Evolutionary conservation across 352 stramenopile species (phyloP), one percentile per base, ranked within the genome.

Genomic region (Pythium rhizo-oryzae): DNA sequence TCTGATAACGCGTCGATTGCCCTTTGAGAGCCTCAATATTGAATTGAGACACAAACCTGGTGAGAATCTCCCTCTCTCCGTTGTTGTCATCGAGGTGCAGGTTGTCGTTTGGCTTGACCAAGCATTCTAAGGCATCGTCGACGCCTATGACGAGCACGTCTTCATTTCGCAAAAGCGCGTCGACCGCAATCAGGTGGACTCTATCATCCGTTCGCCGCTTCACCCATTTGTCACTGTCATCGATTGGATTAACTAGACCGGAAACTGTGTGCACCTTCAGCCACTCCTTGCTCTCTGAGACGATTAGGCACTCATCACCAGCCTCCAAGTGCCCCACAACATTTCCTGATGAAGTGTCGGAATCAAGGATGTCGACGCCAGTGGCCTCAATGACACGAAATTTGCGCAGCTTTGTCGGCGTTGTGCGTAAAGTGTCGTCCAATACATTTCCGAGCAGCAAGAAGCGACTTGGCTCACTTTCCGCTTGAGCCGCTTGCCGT

Each of bases 31-130:
- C 71, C 49, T 94, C 86, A 58, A 81, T 79, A 0, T 72, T 77
- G 55, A 88, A 94, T 47, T 89, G 81, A 4, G 82, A 93, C 25
- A 77, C 79, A 56, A 92, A 91, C 30, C 53, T 74, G n/a, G 76
- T 69, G 25, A 93, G 52, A 4, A 62, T 65, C n/a, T 84, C 79
- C 43, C 87, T 70, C 39, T 92, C 81, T 2, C 72, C 59, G 44
- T 93, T 91, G 56, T 67, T 80, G 46, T 87, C 75, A 39, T 91
- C 79, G 61, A 94, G 85, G 49, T 89, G 71, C 8, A 90, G 62
- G 41, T 24, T 30, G 71, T 74, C 0, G 74, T 37, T 28, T 1
- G 2, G 54, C 76, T 56, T 85, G 62, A 21, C 47, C 62, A n/a
- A 33, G 58, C n/a, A 82, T 62, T 28, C 81, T 67, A 18, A 67